Conservation (phyloP, 352 stramenopile genomes). For the Phytophthora pinifolia region DNA sequence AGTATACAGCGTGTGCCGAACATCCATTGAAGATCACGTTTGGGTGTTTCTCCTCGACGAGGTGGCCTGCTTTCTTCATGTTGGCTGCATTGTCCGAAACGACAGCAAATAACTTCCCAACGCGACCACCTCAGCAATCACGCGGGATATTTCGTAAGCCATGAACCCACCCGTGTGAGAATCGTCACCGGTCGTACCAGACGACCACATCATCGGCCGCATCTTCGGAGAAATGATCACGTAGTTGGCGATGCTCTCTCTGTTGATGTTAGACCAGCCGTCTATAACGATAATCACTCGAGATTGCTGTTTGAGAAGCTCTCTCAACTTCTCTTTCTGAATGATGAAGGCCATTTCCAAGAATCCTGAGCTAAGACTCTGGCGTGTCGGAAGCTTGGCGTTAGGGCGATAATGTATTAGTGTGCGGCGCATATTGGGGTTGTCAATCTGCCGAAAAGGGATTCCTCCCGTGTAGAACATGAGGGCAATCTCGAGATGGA, state of each 20-base stretch:
- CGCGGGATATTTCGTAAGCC: not conserved
- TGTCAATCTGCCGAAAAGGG: not conserved
- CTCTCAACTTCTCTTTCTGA: not conserved
- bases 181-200: not conserved
- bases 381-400: not conserved
- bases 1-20: not conserved
- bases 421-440: not conserved
- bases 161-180: not conserved
- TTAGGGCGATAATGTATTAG: not conserved
- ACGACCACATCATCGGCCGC: constrained; percentile 1
- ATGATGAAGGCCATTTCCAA: not conserved
- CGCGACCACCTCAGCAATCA: not conserved
- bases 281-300: not conserved
- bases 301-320: not conserved
- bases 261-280: not conserved
- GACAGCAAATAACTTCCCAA: not conserved
- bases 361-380: not conserved
- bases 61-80: not conserved
- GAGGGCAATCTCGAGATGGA: too few species aligned
- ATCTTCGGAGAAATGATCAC: not conserved
- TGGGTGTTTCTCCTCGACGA: not conserved
- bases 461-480: not conserved
- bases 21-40: constrained; percentile 2
- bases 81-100: not conserved
- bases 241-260: constrained; percentile 1